Percentiles rank a stretch among this genome's conserved stretches.
These are phyloP conservation scores for Eimeria falciformis DNA, from an alignment of 169 alveolate species.

Conservation along the genomic window DNA sequence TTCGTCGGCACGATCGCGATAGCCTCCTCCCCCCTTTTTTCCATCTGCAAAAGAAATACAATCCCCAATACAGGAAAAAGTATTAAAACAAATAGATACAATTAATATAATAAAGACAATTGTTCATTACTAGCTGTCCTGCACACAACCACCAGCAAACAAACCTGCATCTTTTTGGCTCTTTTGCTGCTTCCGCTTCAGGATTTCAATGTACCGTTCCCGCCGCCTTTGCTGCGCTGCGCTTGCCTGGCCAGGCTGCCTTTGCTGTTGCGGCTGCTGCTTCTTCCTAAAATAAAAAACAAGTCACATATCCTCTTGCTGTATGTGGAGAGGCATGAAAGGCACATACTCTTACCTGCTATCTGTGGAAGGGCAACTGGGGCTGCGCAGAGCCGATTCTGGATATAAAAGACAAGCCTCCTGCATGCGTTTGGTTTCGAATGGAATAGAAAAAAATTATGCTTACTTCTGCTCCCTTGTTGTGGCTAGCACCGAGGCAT, in stretches of 20 bases:
- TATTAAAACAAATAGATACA: background rate
- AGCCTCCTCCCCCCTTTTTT: background rate
- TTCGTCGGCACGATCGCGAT: conserved; percentile 78
- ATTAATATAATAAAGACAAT: background rate
- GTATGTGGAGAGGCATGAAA: too few species aligned
- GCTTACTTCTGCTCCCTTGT: conserved; percentile 14
- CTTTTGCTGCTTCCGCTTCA: conserved; percentile 6
- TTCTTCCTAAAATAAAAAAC: background rate
- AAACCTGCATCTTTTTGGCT: background rate
- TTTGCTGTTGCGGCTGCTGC: conserved; percentile 12
- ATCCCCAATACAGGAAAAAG: background rate
- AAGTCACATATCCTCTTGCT: background rate
- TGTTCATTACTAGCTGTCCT: background rate
- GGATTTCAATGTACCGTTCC: conserved; percentile 27
- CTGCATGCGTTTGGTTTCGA: too few species aligned
- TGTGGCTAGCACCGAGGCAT: conserved; percentile 12
- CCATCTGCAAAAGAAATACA: background rate
- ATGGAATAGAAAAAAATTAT: background rate
- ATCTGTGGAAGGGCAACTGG: too few species aligned
- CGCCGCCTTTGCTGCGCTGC: conserved; percentile 13
- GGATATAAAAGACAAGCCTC: too few species aligned
- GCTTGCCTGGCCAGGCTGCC: background rate
- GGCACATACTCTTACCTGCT: background rate
- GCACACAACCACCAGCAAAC: background rate
- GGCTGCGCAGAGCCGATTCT: too few species aligned